Percentiles rank a stretch among this genome's conserved stretches.
Conservation (phyloP, 208 protist genomes). For the Crithidia thermophila region DNA sequence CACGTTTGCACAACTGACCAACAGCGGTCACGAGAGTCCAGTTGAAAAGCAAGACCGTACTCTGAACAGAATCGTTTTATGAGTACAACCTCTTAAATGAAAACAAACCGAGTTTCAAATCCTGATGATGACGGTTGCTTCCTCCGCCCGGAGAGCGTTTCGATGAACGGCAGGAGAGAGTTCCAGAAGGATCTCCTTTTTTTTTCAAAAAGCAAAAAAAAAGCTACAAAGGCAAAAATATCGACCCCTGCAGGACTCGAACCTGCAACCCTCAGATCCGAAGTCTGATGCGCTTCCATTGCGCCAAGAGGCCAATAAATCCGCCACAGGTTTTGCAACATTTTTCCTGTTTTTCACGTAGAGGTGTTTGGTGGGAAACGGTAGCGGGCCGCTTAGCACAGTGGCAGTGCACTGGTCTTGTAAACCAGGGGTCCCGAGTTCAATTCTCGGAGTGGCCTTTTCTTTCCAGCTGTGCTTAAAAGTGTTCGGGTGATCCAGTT, state of each 20-base stretch:
- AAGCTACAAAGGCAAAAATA: constrained; percentile 3
- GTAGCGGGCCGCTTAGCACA: constrained; percentile 46
- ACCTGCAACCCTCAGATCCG: constrained; percentile 66
- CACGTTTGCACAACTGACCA: not conserved
- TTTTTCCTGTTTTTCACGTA: not conserved
- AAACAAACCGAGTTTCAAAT: no score
- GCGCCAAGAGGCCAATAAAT: constrained; percentile 42
- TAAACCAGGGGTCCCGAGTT: constrained; percentile 54
- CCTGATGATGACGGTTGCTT: constrained; percentile 76
- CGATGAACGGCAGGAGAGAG: constrained; percentile 57
- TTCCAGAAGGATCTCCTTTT: not conserved
- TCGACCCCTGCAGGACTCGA: constrained; percentile 62
- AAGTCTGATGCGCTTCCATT: constrained; percentile 67
- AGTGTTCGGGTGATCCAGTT: no score
- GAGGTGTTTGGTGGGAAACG: not conserved
- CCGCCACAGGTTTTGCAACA: not conserved
- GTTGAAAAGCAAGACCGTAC: constrained; percentile 57
- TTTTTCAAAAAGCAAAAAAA: constrained; percentile 2
- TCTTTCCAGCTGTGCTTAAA: no score
- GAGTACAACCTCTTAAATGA: constrained; percentile 87
- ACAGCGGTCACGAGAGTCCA: no score
- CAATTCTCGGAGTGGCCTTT: constrained; percentile 15
- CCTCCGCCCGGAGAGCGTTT: constrained; percentile 72
- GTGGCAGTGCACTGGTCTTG: constrained; percentile 51
- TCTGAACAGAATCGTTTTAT: constrained; percentile 89